Conservation (phyloP, 305 asterid genomes). For the Ilex paraguariensis region DNA sequence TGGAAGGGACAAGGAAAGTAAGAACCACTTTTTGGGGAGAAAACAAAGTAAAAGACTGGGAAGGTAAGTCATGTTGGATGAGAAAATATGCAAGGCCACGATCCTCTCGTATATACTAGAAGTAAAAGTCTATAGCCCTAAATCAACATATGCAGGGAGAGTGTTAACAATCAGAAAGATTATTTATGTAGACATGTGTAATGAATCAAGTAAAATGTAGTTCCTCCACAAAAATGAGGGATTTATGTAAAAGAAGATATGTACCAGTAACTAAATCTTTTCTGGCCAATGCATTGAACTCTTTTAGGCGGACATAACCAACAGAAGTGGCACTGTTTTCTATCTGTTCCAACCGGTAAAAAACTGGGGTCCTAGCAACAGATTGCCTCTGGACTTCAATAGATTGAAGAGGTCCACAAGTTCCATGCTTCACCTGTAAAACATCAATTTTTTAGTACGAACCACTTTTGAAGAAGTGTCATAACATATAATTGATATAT, state of each 20-base stretch:
- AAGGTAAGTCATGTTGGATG: too few species aligned
- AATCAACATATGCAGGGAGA: too few species aligned
- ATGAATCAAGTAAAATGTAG: too few species aligned
- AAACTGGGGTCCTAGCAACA: slow-evolving; percentile 88
- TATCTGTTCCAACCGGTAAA: slow-evolving; percentile 75
- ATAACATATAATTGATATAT: neutral
- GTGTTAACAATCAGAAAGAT: too few species aligned
- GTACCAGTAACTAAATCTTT: slow-evolving; percentile 88
- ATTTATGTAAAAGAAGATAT: neutral
- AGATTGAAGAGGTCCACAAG: slow-evolving; percentile 82
- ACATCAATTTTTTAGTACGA: slow-evolving; percentile 12
- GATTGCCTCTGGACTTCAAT: slow-evolving; percentile 82
- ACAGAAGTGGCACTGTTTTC: slow-evolving; percentile 53
- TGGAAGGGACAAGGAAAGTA: too few species aligned
- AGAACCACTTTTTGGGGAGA: too few species aligned
- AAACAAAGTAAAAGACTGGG: too few species aligned
- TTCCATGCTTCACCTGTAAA: slow-evolving; percentile 88
- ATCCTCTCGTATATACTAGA: too few species aligned
- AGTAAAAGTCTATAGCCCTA: too few species aligned
- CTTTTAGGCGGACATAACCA: slow-evolving; percentile 93
- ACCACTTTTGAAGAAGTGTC: slow-evolving; percentile 20
- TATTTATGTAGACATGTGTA: too few species aligned
- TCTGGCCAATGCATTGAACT: slow-evolving; percentile 96
- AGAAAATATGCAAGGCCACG: too few species aligned
- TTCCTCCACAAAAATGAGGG: neutral